phyloP scores from a whole-genome alignment of 2,329 filamentous ascomycete genomes.

The Neocatenulostroma microsporum region DNA sequence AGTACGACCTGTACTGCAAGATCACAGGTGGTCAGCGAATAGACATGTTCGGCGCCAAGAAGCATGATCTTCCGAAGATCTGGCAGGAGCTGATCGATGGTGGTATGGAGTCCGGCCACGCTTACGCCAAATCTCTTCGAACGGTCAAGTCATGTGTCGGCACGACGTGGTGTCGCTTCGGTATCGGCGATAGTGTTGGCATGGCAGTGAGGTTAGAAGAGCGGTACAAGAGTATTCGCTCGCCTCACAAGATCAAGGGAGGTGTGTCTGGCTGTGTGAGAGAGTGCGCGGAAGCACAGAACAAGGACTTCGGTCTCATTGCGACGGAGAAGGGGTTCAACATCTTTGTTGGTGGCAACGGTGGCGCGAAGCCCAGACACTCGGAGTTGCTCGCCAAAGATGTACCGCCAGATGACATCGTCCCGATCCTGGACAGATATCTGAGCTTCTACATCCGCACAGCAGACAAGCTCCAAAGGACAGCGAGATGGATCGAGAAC shows the following conservation, averaged over 20 bases:
- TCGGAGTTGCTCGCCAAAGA: conserved; percentile 79
- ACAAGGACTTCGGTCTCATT: conserved; percentile 88
- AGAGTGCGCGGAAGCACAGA: conserved; percentile 87
- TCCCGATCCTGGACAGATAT: conserved; percentile 79
- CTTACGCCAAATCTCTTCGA: conserved; percentile 79
- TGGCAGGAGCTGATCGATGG: conserved; percentile 74
- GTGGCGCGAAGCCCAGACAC: conserved; percentile 76
- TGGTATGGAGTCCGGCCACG: conserved; percentile 84
- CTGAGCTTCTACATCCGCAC: conserved; percentile 92
- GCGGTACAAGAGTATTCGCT: conserved; percentile 84
- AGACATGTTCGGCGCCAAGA: conserved; percentile 85
- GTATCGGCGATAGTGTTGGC: conserved; percentile 81
- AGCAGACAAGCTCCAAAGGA: conserved; percentile 81
- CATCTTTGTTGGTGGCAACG: conserved; percentile 83
- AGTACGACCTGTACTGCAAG: conserved; percentile 80
- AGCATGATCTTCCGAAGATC: conserved; percentile 74
- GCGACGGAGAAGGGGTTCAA: conserved; percentile 92
- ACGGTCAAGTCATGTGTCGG: conserved; percentile 91
- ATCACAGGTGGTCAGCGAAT: conserved; percentile 89
- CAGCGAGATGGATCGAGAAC: conserved; percentile 77
- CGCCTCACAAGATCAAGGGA: conserved; percentile 77
- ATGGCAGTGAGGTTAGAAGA: conserved; percentile 84
- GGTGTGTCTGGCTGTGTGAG: conserved; percentile 86
- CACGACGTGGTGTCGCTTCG: conserved; percentile 83
- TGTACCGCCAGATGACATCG: conserved; percentile 71